phyloP scores from a whole-genome alignment of 495 filamentous ascomycete genomes.

The Aspergillus heteromorphus region DNA sequence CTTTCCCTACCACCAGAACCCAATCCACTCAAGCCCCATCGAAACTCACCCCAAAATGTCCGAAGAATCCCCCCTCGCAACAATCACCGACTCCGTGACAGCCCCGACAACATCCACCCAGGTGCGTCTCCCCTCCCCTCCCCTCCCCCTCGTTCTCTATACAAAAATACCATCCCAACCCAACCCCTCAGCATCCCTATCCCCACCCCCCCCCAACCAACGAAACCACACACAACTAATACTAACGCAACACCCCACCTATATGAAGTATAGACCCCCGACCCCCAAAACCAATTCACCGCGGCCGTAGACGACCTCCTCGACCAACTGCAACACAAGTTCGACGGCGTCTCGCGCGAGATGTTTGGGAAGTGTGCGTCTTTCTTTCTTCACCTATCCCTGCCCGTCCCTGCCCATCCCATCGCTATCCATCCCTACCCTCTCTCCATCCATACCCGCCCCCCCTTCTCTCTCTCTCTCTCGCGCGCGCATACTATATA shows the following conservation, averaged over 20 bases:
- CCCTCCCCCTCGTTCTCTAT: too few species aligned
- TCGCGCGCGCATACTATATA: too few species aligned
- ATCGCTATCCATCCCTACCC: too few species aligned
- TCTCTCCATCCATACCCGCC: too few species aligned
- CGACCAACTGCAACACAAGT: constrained; percentile 77
- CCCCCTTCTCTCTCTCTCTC: too few species aligned
- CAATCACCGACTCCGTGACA: neutral
- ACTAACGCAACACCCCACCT: too few species aligned
- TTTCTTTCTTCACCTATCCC: neutral
- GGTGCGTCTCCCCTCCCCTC: neutral
- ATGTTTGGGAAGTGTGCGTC: constrained; percentile 81
- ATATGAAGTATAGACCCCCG: constrained; percentile 20
- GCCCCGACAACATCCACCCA: neutral
- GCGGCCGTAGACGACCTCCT: constrained; percentile 80
- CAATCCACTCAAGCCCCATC: neutral
- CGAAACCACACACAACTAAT: neutral
- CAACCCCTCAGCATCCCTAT: neutral
- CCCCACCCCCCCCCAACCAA: neutral
- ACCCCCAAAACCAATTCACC: constrained; percentile 58
- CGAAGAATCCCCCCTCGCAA: neutral
- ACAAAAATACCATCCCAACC: neutral
- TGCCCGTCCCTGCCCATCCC: too few species aligned
- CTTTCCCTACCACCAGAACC: neutral
- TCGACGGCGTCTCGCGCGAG: constrained; percentile 71
- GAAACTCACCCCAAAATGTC: neutral